Base-by-base conservation (phyloP, 2,329 filamentous ascomycete species). In the Neopestalotiopsis sp. region DNA sequence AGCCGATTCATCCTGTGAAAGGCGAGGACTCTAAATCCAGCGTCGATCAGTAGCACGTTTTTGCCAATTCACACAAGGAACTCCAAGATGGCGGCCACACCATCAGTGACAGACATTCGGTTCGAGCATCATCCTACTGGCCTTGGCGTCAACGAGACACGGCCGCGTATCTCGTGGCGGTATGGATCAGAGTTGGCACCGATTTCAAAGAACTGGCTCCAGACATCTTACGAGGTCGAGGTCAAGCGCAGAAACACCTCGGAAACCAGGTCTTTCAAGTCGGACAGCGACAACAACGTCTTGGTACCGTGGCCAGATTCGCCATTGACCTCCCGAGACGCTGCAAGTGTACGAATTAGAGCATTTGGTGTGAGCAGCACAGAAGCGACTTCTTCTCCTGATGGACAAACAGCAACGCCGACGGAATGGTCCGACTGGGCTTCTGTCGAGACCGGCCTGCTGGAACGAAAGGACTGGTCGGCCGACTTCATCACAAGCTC, bases 91-190 rank as follows among this genome's bases (percentile, higher is more conserved):
- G 59, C 32, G n/a, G 24, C 1, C 12, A 17, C 20, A 49, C 38
- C 40, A 49, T 30, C 20, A 5, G 28, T 57, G 17, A 66, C 49
- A 7, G 49, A 66, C 64, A 24, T 66, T 9, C 64, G 64, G 10
- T 68, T 68, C 59, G 67, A 68, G 20, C 60, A 68, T 14, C 67
- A 68, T 24, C 67, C 42, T 1, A 59, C 24, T 38, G 67, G 67
- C 17, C 34, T 68, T 24, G 42, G 59, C 10, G 30, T 68, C n/a
- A 20, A 58, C 49, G 24, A 28, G 6, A 13, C 49, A 3, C n/a
- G 17, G 12, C 67, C 67, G 14, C 40, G 49, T 10, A 57, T 68
- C 28, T 68, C 67, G 30, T 68, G 67, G 67, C 28, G 32, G 10
- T 68, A 38, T 32, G 28, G 45, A 13, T 14, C 61, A 30, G n/a